A percentile compares a stretch with the other conserved stretches of the same genome.
Conservation (phyloP, 441 rosid species). For the Bruguiera hainesii region DNA sequence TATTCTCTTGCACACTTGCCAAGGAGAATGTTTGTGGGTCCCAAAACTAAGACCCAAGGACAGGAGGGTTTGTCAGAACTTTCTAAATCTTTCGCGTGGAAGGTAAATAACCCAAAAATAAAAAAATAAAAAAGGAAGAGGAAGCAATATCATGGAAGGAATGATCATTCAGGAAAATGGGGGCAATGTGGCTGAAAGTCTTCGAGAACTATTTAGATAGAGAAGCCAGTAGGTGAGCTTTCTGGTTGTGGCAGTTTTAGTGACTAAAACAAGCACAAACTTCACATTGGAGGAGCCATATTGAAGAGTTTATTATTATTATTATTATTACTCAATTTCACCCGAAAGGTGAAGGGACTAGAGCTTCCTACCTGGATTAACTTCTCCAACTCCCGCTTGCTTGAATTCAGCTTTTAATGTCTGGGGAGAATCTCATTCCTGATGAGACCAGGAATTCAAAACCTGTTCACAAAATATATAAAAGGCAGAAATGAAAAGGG, state of each 20-base stretch:
- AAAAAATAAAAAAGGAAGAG: background rate
- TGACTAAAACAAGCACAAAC: constrained; percentile 2
- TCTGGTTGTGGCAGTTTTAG: constrained; percentile 25
- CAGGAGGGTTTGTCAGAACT: constrained; percentile 34
- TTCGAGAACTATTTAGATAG: constrained; percentile 16
- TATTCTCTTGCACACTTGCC: constrained; percentile 59
- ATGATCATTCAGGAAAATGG: constrained; percentile 22
- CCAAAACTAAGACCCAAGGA: constrained; percentile 23
- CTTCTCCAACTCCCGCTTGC: constrained; percentile 15
- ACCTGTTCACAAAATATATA: constrained; percentile 18
- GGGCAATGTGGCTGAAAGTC: background rate
- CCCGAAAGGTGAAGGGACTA: constrained; percentile 14
- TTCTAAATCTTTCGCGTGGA: constrained; percentile 25
- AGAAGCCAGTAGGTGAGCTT: constrained; percentile 26
- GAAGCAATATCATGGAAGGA: constrained; percentile 17
- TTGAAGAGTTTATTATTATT: background rate
- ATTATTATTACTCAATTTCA: background rate
- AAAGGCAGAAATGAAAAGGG: background rate
- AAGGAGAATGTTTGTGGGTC: constrained; percentile 77
- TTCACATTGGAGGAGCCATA: background rate
- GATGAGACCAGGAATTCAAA: constrained; percentile 11
- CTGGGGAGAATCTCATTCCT: constrained; percentile 17
- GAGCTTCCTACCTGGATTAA: constrained; percentile 31
- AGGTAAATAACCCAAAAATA: background rate
- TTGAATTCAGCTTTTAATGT: constrained; percentile 2